A percentile compares a stretch with the other conserved stretches of the same genome.
Evolutionary conservation across 129 eudicot species (phyloP).

Genomic region (Saussurea involucrata): DNA sequence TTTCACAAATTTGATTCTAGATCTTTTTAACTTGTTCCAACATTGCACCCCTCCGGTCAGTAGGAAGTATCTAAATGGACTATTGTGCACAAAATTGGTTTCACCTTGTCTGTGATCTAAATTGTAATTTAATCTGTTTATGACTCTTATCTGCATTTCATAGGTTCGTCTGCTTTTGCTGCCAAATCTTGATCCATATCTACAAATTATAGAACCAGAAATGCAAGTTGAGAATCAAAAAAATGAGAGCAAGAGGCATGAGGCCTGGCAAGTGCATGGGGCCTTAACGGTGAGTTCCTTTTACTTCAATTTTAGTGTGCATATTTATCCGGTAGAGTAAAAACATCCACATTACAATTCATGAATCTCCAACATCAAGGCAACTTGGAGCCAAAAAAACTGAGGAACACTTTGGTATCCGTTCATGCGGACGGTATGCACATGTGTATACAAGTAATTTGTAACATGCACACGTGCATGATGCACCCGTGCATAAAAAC

Average conservation of each 20-base stretch:
- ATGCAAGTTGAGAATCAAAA: constrained; percentile 84
- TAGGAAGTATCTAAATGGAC: background rate
- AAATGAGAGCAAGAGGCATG: constrained; percentile 75
- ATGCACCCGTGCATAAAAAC: too few species aligned
- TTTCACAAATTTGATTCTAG: background rate
- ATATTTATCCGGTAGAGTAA: background rate
- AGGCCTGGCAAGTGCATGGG: constrained; percentile 96
- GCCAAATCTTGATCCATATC: constrained; percentile 88
- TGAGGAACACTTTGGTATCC: background rate
- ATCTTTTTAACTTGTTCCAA: background rate
- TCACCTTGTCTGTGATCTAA: background rate
- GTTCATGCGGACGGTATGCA: background rate
- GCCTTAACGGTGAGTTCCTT: constrained; percentile 66
- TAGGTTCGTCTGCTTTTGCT: constrained; percentile 81
- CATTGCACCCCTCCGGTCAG: background rate
- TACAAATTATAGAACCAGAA: constrained; percentile 80
- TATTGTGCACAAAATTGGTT: background rate
- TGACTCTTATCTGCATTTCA: constrained; percentile 9
- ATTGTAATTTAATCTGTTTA: constrained; percentile 11
- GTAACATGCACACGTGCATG: too few species aligned
- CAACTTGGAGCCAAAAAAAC: background rate
- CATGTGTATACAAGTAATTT: too few species aligned
- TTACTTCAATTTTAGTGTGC: background rate
- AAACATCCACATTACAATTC: background rate
- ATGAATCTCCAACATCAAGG: background rate